Base-by-base conservation (phyloP, 257 asterid species). In the Ligustrum vulgare region DNA sequence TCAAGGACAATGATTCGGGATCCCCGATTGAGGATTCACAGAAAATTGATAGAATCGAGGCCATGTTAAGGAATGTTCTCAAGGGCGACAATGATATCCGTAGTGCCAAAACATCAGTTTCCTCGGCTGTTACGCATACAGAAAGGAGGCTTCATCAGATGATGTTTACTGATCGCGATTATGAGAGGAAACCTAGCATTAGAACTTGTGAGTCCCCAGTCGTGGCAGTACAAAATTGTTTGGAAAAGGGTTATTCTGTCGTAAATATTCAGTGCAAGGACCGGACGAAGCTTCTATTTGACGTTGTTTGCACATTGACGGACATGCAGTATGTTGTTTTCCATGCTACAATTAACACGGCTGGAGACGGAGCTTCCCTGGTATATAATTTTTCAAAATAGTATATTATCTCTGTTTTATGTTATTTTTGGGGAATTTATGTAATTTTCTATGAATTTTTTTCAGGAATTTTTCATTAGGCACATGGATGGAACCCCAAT, bases 91-190 rank as follows among this genome's bases (percentile, higher is more conserved):
- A 91, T 64, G 97, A 91, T 54, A 89, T 91, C 6, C 82, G 92
- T 45, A 90, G 97, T 37, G 99, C 99, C 0, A 91, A 83, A 39
- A 95, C 91, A 1, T 80, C 90, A 0, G 89, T 95, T 3, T 90
- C 97, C 3, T 71, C 87, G 81, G 93, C 83, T 22, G 90, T 83
- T 3, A 93, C 97, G 0, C 98, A 93, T 51, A 90, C 94, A 0
- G 99, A 95, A 80, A 89, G 99, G 74, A 86, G 99, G 87, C 99
- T 95, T 77, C 99, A 95, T 72, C 99, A 95, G 82, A 84, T 95
- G 97, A 95, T 95, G 99, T 93, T 90, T 72, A 93, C 92, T 0
- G 99, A 95, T 72, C 82, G 98, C 22, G 99, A 95, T 79, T 95
- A 93, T 3, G 98, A 93, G 43, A 75, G 96, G 81, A 84, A 82